Conservation (phyloP, 2,329 filamentous ascomycete genomes). For the Penicillium thymicola region DNA sequence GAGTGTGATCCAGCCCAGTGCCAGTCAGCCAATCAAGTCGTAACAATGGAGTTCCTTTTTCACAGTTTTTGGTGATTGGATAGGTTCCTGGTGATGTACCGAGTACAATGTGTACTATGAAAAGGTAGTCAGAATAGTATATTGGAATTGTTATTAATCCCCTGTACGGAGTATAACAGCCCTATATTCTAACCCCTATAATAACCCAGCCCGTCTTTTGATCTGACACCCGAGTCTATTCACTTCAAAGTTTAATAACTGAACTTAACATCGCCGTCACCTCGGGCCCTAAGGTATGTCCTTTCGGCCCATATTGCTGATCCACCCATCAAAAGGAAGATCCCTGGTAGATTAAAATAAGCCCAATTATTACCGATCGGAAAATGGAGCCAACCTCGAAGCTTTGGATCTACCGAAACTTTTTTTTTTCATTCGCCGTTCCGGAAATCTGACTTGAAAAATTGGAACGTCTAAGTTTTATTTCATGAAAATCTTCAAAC, state of each 20-base stretch:
- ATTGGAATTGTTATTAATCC: background rate
- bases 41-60: slow-evolving; percentile 1
- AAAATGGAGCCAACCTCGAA: background rate
- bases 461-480: background rate
- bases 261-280: slow-evolving; percentile 5
- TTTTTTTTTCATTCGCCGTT: background rate
- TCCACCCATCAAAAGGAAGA: slow-evolving; percentile 7
- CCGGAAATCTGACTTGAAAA: background rate
- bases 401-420: background rate
- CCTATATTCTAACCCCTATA: background rate
- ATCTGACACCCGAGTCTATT: slow-evolving; percentile 4
- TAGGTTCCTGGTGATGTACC: background rate
- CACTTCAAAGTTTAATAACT: background rate
- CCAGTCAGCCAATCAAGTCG: slow-evolving; percentile 4
- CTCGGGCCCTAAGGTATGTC: slow-evolving; percentile 7
- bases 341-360: background rate
- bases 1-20: background rate
- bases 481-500: background rate
- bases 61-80: background rate
- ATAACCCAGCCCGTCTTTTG: background rate
- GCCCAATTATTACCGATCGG: no score
- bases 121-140: background rate
- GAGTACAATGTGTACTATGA: background rate
- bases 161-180: background rate
- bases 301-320: slow-evolving; percentile 3